Conservation (phyloP, 2,329 filamentous ascomycete species). For the Colletotrichum sp. region DNA sequence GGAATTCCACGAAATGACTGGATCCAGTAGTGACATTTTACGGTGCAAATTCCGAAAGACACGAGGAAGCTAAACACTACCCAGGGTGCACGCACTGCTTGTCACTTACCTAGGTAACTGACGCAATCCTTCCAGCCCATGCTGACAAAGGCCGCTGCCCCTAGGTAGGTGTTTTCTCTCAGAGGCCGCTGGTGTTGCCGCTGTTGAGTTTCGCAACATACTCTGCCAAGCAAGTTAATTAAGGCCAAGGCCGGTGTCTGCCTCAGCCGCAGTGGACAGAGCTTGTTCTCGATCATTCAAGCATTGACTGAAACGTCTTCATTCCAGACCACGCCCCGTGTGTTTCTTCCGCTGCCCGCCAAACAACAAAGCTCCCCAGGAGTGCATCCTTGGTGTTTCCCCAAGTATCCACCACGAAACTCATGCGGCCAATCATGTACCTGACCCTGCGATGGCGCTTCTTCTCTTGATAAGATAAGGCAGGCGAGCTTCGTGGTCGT, state of each 20-base stretch:
- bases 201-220: neutral
- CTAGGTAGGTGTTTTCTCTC: neutral
- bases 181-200: neutral
- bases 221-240: neutral
- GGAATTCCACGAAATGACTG: neutral
- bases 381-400: neutral
- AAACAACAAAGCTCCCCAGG: neutral
- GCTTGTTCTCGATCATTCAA: neutral
- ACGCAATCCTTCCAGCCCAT: neutral
- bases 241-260: neutral
- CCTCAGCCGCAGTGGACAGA: neutral
- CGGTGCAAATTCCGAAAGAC: neutral
- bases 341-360: neutral
- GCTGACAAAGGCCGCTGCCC: neutral
- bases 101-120: neutral
- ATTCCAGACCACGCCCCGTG: neutral
- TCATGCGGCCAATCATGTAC: neutral
- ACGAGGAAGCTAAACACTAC: neutral
- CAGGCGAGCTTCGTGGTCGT: neutral
- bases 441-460: neutral
- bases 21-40: neutral
- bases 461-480: neutral
- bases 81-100: neutral
- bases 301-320: neutral
- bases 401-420: neutral